A percentile compares a stretch with the other conserved stretches of the same genome.
Evolutionary conservation across 2,329 filamentous ascomycete genomes (phyloP).

Genomic region (Onygenales sp.): DNA sequence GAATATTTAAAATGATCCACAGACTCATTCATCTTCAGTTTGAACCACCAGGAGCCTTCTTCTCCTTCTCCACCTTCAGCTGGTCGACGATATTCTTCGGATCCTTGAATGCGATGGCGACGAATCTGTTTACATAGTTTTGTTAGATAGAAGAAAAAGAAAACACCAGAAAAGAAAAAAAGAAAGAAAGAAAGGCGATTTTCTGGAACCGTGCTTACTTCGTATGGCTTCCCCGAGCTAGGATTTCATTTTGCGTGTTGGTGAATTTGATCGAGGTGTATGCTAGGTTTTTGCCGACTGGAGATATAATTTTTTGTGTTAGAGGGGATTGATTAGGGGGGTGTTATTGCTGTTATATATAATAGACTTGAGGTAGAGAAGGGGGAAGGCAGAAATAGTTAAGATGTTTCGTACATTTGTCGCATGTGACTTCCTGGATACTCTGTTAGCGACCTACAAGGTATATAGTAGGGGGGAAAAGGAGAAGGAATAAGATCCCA

Average conservation of each 20-base stretch:
- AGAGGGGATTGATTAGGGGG: neutral
- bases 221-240: slow-evolving; percentile 58
- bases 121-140: slow-evolving; percentile 33
- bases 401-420: slow-evolving; percentile 46
- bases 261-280: slow-evolving; percentile 54
- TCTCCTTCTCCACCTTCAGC: neutral
- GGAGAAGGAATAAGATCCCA: neutral
- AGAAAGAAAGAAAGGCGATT: neutral
- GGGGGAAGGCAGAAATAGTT: neutral
- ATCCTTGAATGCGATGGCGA: slow-evolving; percentile 53
- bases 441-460: neutral
- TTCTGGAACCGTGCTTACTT: slow-evolving; percentile 37
- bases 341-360: neutral
- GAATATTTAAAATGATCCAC: too few species aligned
- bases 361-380: neutral
- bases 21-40: neutral
- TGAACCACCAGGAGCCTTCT: neutral
- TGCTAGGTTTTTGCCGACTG: slow-evolving; percentile 56
- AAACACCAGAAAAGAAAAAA: neutral
- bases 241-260: slow-evolving; percentile 49
- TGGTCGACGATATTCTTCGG: slow-evolving; percentile 45
- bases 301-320: too few species aligned
- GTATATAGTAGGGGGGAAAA: neutral
- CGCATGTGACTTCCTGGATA: slow-evolving; percentile 48
- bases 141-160: neutral